Conservation (phyloP, 495 filamentous ascomycete genomes). For the Cercophora samala region DNA sequence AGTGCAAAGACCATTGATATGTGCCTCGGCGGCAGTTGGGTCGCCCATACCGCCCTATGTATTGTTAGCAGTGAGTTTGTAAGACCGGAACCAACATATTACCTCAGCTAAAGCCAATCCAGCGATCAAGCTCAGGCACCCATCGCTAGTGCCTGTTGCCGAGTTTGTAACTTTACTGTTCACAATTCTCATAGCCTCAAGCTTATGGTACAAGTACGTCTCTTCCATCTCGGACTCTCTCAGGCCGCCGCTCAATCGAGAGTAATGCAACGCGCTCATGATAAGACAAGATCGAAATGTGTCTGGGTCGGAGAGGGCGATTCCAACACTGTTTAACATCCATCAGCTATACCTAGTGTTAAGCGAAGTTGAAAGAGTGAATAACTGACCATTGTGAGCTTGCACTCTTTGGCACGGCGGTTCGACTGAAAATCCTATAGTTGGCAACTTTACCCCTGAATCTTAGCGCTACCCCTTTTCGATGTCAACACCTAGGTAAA, state of each 20-base stretch:
- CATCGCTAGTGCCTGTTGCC: conserved; percentile 17
- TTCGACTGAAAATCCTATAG: conserved; percentile 23
- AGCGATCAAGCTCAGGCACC: conserved; percentile 23
- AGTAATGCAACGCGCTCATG: conserved; percentile 25
- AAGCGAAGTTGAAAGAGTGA: not conserved
- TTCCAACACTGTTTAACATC: conserved; percentile 10
- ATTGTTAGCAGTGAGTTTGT: not conserved
- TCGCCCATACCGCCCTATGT: conserved; percentile 25
- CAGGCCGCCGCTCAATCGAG: conserved; percentile 13
- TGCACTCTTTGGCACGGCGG: conserved; percentile 18
- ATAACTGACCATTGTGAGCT: conserved; percentile 20
- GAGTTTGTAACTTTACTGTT: conserved; percentile 24
- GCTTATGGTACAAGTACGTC: conserved; percentile 27
- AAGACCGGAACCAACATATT: not conserved
- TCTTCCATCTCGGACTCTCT: conserved; percentile 23
- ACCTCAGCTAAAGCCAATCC: conserved; percentile 31
- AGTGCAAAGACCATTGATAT: conserved; percentile 27
- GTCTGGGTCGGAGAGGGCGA: conserved; percentile 18
- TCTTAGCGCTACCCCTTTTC: not conserved
- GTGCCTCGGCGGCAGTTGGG: conserved; percentile 21
- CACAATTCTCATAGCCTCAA: conserved; percentile 24
- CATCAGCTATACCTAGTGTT: not conserved
- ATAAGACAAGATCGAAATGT: conserved; percentile 24
- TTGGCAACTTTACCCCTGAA: conserved; percentile 12
- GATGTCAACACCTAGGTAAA: not conserved